phyloP scores from a whole-genome alignment of 2,329 filamentous ascomycete species.

The Alternaria sp. region DNA sequence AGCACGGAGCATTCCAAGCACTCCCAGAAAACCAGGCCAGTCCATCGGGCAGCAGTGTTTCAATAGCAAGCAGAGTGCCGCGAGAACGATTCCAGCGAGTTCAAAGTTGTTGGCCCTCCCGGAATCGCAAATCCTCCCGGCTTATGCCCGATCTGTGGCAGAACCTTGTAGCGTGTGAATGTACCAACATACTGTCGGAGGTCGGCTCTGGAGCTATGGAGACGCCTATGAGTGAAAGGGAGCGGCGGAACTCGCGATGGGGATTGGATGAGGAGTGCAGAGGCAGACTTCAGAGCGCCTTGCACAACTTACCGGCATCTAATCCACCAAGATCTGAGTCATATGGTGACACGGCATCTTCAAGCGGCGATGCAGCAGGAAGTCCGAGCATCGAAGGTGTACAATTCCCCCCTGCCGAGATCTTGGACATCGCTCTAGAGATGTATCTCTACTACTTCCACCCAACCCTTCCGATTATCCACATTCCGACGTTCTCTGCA shows the following conservation, averaged over 20 bases:
- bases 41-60: slow-evolving; percentile 44
- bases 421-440: slow-evolving; percentile 61
- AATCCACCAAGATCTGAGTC: slow-evolving; percentile 32
- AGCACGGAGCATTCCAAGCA: slow-evolving; percentile 34
- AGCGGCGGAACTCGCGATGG: slow-evolving; percentile 46
- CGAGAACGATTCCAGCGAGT: slow-evolving; percentile 49
- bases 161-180: slow-evolving; percentile 36
- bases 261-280: slow-evolving; percentile 48
- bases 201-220: slow-evolving; percentile 29
- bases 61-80: slow-evolving; percentile 48
- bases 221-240: slow-evolving; percentile 35
- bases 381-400: slow-evolving; percentile 38
- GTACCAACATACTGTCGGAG: slow-evolving; percentile 46
- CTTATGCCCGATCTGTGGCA: slow-evolving; percentile 48
- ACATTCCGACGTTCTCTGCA: slow-evolving; percentile 60
- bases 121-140: slow-evolving; percentile 37
- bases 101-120: slow-evolving; percentile 48
- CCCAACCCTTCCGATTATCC: slow-evolving; percentile 60
- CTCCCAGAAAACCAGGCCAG: slow-evolving; percentile 37
- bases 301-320: slow-evolving; percentile 34
- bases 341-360: slow-evolving; percentile 41
- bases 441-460: slow-evolving; percentile 63
- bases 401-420: slow-evolving; percentile 58
- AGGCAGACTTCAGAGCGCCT: slow-evolving; percentile 47
- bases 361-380: slow-evolving; percentile 36